Conservation (phyloP, 768 basidiomycete species). For the Jaapia argillacea region DNA sequence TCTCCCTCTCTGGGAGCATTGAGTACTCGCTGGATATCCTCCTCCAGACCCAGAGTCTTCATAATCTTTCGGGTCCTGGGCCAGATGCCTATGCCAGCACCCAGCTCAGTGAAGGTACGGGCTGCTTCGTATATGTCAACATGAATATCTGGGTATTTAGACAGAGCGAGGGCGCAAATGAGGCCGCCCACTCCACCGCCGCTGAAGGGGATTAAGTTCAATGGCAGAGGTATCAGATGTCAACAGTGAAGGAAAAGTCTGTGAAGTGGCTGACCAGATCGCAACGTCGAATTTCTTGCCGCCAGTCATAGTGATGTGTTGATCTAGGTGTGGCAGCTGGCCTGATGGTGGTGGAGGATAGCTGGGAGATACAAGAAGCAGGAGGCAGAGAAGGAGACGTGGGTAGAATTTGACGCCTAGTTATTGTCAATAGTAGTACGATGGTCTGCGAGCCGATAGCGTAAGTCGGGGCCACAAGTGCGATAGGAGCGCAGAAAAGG, state of each 20-base stretch:
- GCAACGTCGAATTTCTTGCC: constrained; percentile 36
- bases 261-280: constrained; percentile 34
- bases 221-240: constrained; percentile 3
- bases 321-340: too few relatives aligned
- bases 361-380: too few relatives aligned
- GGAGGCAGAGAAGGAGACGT: too few relatives aligned
- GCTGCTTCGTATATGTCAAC: constrained; percentile 26
- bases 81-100: constrained; percentile 26
- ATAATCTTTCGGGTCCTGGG: constrained; percentile 21
- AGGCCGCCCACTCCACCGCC: constrained; percentile 21
- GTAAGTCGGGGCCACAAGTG: too few relatives aligned
- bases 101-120: constrained; percentile 16
- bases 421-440: too few relatives aligned
- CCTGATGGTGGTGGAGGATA: too few relatives aligned
- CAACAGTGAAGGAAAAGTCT: constrained; percentile 9
- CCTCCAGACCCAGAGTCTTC: constrained; percentile 15
- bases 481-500: too few relatives aligned
- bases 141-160: constrained; percentile 14
- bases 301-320: too few relatives aligned
- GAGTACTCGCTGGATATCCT: constrained; percentile 14
- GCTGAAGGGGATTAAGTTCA: too few relatives aligned
- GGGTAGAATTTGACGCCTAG: too few relatives aligned
- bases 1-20: constrained; percentile 12
- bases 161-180: constrained; percentile 17
- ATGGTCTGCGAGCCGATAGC: too few relatives aligned